phyloP scores from a whole-genome alignment of 148 eudicot genomes.

The Camellia lanceoleosa region DNA sequence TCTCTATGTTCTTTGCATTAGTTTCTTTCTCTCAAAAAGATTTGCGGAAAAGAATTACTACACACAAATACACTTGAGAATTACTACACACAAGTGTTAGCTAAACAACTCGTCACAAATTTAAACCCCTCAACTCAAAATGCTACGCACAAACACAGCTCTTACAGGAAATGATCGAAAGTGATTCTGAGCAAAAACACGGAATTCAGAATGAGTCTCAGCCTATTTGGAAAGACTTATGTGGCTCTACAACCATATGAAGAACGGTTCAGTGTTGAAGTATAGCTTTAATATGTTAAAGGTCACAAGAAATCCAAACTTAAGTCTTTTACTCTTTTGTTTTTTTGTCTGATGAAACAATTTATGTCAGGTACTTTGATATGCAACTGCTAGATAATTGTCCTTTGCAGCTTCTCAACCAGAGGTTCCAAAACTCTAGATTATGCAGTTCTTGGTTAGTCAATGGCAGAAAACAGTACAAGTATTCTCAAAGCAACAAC shows the following conservation, averaged over 20 bases:
- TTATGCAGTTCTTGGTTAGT: background rate
- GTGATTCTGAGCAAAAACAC: background rate
- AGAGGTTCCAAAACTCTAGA: background rate
- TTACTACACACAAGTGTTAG: too few relatives aligned
- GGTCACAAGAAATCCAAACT: background rate
- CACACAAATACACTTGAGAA: background rate
- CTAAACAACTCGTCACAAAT: background rate
- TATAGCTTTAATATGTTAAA: background rate
- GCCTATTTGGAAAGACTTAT: background rate
- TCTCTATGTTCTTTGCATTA: background rate
- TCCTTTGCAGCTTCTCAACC: background rate
- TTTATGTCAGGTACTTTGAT: background rate
- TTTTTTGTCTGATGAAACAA: background rate
- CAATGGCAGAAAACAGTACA: background rate
- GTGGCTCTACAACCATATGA: background rate
- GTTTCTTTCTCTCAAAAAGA: background rate
- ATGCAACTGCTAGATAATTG: background rate
- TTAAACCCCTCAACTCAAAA: background rate
- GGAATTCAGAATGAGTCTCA: background rate
- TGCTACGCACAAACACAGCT: too few relatives aligned
- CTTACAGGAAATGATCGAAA: background rate
- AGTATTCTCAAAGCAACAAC: background rate
- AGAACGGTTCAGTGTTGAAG: background rate
- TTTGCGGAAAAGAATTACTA: background rate
- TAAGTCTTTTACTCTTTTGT: too few relatives aligned